Evolutionary conservation across 768 basidiomycete genomes (phyloP).

Genomic region (Boletellus ananiceps): DNA sequence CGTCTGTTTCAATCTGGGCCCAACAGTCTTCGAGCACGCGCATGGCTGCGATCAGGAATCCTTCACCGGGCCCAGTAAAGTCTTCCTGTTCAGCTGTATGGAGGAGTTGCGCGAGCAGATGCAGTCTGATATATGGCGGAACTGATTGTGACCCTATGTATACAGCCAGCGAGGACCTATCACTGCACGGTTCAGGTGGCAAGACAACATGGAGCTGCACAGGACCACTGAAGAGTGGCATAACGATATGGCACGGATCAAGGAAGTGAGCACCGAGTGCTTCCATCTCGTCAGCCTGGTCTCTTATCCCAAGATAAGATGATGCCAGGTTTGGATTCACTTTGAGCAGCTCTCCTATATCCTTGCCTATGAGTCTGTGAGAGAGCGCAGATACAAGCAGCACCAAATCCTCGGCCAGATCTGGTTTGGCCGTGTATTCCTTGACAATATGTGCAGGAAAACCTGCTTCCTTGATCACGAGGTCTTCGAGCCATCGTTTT

Average conservation of each 20-base stretch:
- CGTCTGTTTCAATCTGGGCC: slow-evolving; percentile 58
- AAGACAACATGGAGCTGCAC: slow-evolving; percentile 65
- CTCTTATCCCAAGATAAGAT: slow-evolving; percentile 11
- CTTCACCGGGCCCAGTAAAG: slow-evolving; percentile 62
- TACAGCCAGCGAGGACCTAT: slow-evolving; percentile 57
- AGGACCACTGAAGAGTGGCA: slow-evolving; percentile 62
- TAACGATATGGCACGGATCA: slow-evolving; percentile 45
- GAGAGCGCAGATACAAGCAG: slow-evolving; percentile 54
- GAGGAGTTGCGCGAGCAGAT: slow-evolving; percentile 70
- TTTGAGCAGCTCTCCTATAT: slow-evolving; percentile 28
- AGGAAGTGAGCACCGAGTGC: slow-evolving; percentile 53
- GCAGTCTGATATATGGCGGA: slow-evolving; percentile 78
- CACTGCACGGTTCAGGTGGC: slow-evolving; percentile 34
- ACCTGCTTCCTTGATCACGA: slow-evolving; percentile 77
- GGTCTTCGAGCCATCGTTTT: slow-evolving; percentile 75
- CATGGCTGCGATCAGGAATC: slow-evolving; percentile 68
- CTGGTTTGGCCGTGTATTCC: slow-evolving; percentile 39
- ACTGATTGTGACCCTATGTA: slow-evolving; percentile 67
- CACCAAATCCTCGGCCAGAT: slow-evolving; percentile 46
- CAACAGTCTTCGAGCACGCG: slow-evolving; percentile 68
- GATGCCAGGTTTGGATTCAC: slow-evolving; percentile 26
- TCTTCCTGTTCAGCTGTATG: slow-evolving; percentile 46
- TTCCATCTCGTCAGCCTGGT: slow-evolving; percentile 40
- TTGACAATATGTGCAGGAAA: slow-evolving; percentile 72
- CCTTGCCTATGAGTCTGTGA: slow-evolving; percentile 47